Percentiles rank a stretch among this genome's conserved stretches.
Conservation (phyloP, 805 yeast species). For the Candida palmyrensis region DNA sequence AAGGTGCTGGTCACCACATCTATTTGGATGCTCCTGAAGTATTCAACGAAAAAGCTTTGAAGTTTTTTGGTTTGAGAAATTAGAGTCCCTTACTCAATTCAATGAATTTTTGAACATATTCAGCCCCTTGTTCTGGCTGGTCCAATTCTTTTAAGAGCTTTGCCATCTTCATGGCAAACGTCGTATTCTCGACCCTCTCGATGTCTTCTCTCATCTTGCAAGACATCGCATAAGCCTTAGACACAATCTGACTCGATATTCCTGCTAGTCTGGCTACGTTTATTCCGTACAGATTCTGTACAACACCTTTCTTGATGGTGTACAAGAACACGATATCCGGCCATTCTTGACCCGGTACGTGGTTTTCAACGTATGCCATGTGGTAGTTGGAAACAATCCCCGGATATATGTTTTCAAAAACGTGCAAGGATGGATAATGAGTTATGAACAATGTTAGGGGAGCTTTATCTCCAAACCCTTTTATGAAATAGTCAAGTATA, state of each 20-base stretch:
- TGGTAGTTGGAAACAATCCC: constrained; percentile 53
- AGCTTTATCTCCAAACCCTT: constrained; percentile 10
- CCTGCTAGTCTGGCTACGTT: constrained; percentile 80
- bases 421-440: constrained; percentile 68
- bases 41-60: constrained; percentile 20
- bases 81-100: background rate
- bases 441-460: constrained; percentile 77
- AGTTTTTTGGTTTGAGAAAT: constrained; percentile 15
- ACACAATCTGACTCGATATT: constrained; percentile 43
- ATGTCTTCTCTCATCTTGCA: constrained; percentile 21
- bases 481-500: constrained; percentile 55
- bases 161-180: background rate
- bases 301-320: constrained; percentile 31
- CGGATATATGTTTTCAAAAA: constrained; percentile 39
- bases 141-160: background rate
- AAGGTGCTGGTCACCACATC: constrained; percentile 39
- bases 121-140: background rate
- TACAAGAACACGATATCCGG: constrained; percentile 38
- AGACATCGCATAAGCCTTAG: constrained; percentile 38
- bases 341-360: constrained; percentile 23
- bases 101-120: constrained; percentile 2
- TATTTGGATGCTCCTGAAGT: constrained; percentile 34
- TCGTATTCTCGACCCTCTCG: constrained; percentile 11
- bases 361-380: constrained; percentile 57
- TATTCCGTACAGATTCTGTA: constrained; percentile 68